Base-by-base conservation (phyloP, 257 asterid genomes). In the Lithospermum erythrorhizon region DNA sequence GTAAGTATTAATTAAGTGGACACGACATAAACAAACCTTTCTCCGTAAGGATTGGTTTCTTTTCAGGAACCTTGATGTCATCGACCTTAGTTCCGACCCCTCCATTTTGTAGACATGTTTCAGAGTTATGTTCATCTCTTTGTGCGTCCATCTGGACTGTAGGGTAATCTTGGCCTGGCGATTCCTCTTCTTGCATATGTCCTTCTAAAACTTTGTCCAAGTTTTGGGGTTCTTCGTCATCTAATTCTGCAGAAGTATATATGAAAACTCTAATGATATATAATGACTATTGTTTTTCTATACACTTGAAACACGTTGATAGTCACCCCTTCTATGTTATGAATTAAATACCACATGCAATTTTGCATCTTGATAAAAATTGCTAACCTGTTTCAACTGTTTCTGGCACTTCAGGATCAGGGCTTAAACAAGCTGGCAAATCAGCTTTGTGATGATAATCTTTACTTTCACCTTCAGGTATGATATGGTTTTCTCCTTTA, bases 321-420 rank as follows among this genome's bases (percentile, higher is more conserved):
- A 20, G 1, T 6, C 1, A 19, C 15, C 25, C 30, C 29, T 22
- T 24, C 30, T 7, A 49, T 52, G 56, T 8, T 17, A 52, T 2
- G 56, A 52, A 16, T 4, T 9, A 15, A 52, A 52, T 19, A 3
- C 15, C 1, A 49, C 22, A 52, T 52, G 23, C 21, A 55, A 20
- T n/a, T 13, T 55, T 55, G 10, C 19, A 55, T 15, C 3, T 24
- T 21, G 53, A 22, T 19, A 61, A 49, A 16, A 35, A 59, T 52
- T 22, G 21, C 68, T 67, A 25, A 87, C 94, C 87, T 35, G 72
- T 72, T 65, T 72, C 75, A 47, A 17, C 66, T 47, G 66, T 27
- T 55, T 17, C 30, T 5, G 1, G 65, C 22, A 5, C 61, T 68
- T 74, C 70, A 18, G 29, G 65, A 13, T 58, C 27, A 24, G 30